Evolutionary conservation across 257 asterid species (phyloP).

Genomic region (Gentiana macrophylla): DNA sequence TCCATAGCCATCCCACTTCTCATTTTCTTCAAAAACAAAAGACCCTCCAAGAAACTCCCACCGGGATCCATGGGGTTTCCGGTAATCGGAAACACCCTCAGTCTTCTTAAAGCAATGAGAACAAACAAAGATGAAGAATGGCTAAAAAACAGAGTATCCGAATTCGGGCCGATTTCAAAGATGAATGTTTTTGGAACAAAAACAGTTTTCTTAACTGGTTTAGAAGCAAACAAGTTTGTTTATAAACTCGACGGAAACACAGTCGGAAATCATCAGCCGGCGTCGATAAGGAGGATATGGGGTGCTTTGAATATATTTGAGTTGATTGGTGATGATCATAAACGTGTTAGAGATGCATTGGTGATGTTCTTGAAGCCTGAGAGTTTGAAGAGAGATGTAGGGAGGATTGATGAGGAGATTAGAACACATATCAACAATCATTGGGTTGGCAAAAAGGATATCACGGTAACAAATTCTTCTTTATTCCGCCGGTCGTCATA

Average conservation of each 20-base stretch:
- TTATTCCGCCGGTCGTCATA: background rate
- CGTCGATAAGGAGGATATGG: slow-evolving; percentile 39
- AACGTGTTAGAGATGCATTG: slow-evolving; percentile 40
- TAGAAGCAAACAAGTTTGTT: slow-evolving; percentile 51
- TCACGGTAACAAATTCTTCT: slow-evolving; percentile 22
- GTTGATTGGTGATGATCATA: slow-evolving; percentile 49
- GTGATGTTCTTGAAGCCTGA: slow-evolving; percentile 53
- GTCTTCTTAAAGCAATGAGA: slow-evolving; percentile 47
- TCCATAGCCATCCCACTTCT: slow-evolving; percentile 10
- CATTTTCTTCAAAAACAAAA: slow-evolving; percentile 9
- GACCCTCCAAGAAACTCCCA: slow-evolving; percentile 21
- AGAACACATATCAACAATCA: slow-evolving; percentile 30
- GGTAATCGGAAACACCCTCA: slow-evolving; percentile 42
- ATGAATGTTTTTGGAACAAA: slow-evolving; percentile 53
- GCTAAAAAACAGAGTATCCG: slow-evolving; percentile 31
- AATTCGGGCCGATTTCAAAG: slow-evolving; percentile 44
- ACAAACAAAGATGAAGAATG: slow-evolving; percentile 53
- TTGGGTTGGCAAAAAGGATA: slow-evolving; percentile 40
- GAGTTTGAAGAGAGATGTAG: slow-evolving; percentile 42
- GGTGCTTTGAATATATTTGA: slow-evolving; percentile 40
- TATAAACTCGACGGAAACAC: slow-evolving; percentile 28
- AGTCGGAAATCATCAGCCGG: slow-evolving; percentile 36
- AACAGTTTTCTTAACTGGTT: slow-evolving; percentile 43
- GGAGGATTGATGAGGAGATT: slow-evolving; percentile 40
- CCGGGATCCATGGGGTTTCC: slow-evolving; percentile 57